These are phyloP conservation scores for Lophiotrema nucula DNA, from an alignment of 495 filamentous ascomycete genomes.

Conservation along the genomic window DNA sequence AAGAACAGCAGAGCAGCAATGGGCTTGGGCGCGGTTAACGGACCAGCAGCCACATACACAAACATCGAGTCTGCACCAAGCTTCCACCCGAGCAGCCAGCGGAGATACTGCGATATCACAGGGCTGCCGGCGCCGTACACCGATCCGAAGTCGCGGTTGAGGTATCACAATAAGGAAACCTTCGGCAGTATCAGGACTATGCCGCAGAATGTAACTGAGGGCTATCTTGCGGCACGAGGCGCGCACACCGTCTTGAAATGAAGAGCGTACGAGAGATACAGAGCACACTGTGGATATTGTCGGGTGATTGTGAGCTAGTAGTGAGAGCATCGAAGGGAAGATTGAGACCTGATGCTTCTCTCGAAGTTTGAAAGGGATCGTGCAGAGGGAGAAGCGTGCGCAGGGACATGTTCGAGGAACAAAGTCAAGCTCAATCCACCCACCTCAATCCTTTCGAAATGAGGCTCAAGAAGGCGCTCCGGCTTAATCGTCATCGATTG, in stretches of 20 bases:
- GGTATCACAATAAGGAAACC: conserved; percentile 87
- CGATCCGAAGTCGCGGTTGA: conserved; percentile 87
- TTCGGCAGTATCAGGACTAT: conserved; percentile 76
- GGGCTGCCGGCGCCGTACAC: conserved; percentile 84
- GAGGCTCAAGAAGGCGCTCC: conserved; percentile 81
- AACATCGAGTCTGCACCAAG: conserved; percentile 92
- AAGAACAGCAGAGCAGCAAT: conserved; percentile 49
- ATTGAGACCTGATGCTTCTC: too few relatives aligned
- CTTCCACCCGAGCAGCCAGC: conserved; percentile 67
- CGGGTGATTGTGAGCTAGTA: too few relatives aligned
- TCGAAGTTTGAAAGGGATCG: too few relatives aligned
- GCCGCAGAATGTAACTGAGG: conserved; percentile 76
- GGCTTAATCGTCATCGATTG: conserved; percentile 86
- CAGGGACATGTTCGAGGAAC: conserved; percentile 60
- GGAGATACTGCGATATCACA: conserved; percentile 91
- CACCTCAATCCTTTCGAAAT: conserved; percentile 71
- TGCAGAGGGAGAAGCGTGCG: too few relatives aligned
- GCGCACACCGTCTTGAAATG: conserved; percentile 92
- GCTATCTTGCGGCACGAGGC: conserved; percentile 82
- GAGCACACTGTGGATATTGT: too few relatives aligned
- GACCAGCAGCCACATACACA: conserved; percentile 83
- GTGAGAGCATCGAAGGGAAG: too few relatives aligned
- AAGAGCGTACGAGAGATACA: too few relatives aligned
- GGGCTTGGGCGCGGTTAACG: conserved; percentile 41
- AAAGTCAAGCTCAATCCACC: conserved; percentile 91